phyloP scores from a whole-genome alignment of 495 filamentous ascomycete species.

The Penicillium argentinense region DNA sequence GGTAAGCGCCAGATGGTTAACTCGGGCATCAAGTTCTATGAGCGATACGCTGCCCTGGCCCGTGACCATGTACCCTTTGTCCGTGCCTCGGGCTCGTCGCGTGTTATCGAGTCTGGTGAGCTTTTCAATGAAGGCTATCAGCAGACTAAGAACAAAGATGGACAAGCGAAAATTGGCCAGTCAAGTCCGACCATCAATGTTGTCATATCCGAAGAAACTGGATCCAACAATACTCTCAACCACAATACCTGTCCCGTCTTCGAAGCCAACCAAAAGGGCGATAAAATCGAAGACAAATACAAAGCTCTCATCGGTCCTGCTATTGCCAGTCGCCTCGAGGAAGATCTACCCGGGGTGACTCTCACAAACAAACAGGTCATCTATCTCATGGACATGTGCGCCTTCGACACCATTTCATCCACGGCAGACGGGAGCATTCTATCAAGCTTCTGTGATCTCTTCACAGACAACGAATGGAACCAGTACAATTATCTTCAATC shows the following conservation, averaged over 20 bases:
- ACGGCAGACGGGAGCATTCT: slow-evolving; percentile 29
- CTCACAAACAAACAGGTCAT: slow-evolving; percentile 59
- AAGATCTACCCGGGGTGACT: slow-evolving; percentile 58
- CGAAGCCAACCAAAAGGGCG: slow-evolving; percentile 44
- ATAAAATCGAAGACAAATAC: slow-evolving; percentile 53
- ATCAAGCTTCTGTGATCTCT: slow-evolving; percentile 72
- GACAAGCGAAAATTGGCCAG: slow-evolving; percentile 27
- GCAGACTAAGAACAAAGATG: slow-evolving; percentile 49
- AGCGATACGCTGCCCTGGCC: slow-evolving; percentile 62
- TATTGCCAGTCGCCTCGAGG: slow-evolving; percentile 62
- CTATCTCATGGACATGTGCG: slow-evolving; percentile 80
- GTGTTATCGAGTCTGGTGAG: slow-evolving; percentile 71
- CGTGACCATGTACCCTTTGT: slow-evolving; percentile 62
- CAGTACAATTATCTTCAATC: slow-evolving; percentile 75
- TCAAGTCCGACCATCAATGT: slow-evolving; percentile 57
- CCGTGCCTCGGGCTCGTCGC: slow-evolving; percentile 64
- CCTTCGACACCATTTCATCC: slow-evolving; percentile 71
- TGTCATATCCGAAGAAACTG: slow-evolving; percentile 60
- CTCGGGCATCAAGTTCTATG: slow-evolving; percentile 72
- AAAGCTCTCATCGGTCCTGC: slow-evolving; percentile 55
- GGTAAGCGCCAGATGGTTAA: slow-evolving; percentile 73
- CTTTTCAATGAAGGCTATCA: slow-evolving; percentile 75
- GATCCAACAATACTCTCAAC: slow-evolving; percentile 75
- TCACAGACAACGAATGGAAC: slow-evolving; percentile 66
- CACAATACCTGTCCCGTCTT: slow-evolving; percentile 68